Percentiles rank a stretch among this genome's conserved stretches.
Conservation (phyloP, 768 basidiomycete species). For the Hypsizygus marmoreus region DNA sequence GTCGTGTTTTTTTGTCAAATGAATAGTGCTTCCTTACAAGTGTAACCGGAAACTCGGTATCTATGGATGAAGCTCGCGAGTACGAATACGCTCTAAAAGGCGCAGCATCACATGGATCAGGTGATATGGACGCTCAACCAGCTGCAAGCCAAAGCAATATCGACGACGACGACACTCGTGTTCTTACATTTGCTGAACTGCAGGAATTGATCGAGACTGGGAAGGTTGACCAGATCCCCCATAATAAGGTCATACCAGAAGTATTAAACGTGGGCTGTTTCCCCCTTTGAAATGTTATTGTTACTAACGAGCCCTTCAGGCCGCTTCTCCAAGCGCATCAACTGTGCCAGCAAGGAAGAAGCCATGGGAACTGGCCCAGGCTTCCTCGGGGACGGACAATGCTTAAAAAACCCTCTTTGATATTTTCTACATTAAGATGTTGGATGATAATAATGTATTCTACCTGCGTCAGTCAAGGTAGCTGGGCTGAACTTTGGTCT, state of each 20-base stretch:
- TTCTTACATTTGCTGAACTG: conserved; percentile 67
- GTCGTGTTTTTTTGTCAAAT: too few relatives aligned
- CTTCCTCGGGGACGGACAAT: too few relatives aligned
- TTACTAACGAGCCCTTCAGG: conserved; percentile 33
- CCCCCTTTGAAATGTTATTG: conserved; percentile 3
- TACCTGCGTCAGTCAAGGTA: too few relatives aligned
- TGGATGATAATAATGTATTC: too few relatives aligned
- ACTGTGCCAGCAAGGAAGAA: conserved; percentile 53
- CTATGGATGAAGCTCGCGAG: conserved; percentile 41
- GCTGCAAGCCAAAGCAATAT: neutral
- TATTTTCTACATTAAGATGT: too few relatives aligned
- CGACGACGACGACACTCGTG: conserved; percentile 34
- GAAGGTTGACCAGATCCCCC: conserved; percentile 71
- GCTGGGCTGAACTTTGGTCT: too few relatives aligned
- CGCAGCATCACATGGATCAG: neutral
- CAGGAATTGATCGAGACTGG: conserved; percentile 73
- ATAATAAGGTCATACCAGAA: conserved; percentile 75
- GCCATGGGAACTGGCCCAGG: conserved; percentile 69
- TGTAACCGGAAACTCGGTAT: conserved; percentile 41
- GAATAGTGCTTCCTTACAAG: too few relatives aligned
- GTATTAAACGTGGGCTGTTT: conserved; percentile 55
- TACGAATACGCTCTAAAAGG: conserved; percentile 27
- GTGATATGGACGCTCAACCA: neutral
- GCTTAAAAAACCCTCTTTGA: too few relatives aligned
- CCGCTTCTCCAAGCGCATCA: conserved; percentile 58